Conservation (phyloP, 306 rosid genomes). For the Quercus ilex region DNA sequence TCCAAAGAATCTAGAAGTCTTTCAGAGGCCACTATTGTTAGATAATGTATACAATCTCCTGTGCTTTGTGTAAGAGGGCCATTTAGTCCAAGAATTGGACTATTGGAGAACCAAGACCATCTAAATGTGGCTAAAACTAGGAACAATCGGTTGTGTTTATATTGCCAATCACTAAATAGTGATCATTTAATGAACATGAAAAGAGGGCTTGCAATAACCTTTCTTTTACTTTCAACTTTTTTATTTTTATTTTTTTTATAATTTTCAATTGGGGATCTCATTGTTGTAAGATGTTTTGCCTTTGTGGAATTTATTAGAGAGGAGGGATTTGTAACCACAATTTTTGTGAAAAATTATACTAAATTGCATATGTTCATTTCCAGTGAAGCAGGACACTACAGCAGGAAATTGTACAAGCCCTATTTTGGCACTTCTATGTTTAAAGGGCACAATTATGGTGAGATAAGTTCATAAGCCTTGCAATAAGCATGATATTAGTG, state of each 20-base stretch:
- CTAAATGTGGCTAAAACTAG: slow-evolving; percentile 34
- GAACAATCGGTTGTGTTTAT: neutral
- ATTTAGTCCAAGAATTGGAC: slow-evolving; percentile 27
- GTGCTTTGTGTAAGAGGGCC: slow-evolving; percentile 29
- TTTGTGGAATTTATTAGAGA: slow-evolving; percentile 5
- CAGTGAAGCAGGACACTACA: neutral
- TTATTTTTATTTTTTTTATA: neutral
- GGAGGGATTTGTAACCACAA: neutral
- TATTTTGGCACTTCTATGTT: neutral
- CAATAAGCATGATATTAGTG: neutral
- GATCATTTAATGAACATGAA: neutral
- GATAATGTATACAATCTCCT: slow-evolving; percentile 46
- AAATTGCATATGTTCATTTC: neutral
- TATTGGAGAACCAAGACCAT: slow-evolving; percentile 32
- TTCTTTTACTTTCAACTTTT: neutral
- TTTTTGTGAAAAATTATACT: neutral
- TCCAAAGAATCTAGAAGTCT: slow-evolving; percentile 27
- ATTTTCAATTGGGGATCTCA: neutral
- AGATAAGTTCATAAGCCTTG: neutral
- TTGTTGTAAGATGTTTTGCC: neutral
- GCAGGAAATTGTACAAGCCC: neutral
- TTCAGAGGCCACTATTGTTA: slow-evolving; percentile 29
- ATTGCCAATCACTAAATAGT: neutral
- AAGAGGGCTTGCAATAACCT: slow-evolving; percentile 7
- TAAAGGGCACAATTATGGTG: neutral